Conservation (phyloP, 768 basidiomycete genomes). For the Mycena alexandri region DNA sequence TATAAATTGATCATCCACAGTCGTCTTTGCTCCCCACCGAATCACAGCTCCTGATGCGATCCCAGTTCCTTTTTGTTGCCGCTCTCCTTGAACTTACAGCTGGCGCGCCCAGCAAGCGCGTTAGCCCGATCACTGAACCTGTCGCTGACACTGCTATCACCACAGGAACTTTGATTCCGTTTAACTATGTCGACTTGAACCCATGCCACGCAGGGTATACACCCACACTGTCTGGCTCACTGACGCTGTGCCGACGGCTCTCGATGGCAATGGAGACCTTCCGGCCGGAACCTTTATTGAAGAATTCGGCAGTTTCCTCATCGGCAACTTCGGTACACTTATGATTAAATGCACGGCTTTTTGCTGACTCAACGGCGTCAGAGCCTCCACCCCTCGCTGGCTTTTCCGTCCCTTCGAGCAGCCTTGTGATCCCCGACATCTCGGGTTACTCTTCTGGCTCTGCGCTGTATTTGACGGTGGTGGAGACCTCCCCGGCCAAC, state of each 20-base stretch:
- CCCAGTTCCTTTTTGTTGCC: no score
- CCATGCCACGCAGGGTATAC: conserved; percentile 27
- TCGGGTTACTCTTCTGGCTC: conserved; percentile 4
- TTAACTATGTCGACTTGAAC: conserved; percentile 20
- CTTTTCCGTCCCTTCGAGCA: not conserved
- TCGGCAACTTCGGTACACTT: conserved; percentile 19
- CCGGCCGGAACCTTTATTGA: conserved; percentile 14
- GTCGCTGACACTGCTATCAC: not conserved
- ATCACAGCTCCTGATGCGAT: no score
- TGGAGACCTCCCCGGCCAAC: conserved; percentile 2
- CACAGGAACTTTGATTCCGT: conserved; percentile 14
- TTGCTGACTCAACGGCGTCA: not conserved
- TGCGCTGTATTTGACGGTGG: conserved; percentile 7
- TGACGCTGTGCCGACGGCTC: not conserved
- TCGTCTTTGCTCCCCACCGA: no score
- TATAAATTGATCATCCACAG: no score
- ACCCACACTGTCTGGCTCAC: conserved; percentile 23
- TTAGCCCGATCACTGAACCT: conserved; percentile 2
- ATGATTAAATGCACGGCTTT: not conserved
- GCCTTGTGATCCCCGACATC: conserved; percentile 21
- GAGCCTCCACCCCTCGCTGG: not conserved
- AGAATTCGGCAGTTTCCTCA: conserved; percentile 19
- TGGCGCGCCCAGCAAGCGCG: no score
- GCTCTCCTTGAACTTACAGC: no score
- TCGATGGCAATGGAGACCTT: conserved; percentile 16